phyloP scores from a whole-genome alignment of 2,329 filamentous ascomycete species.

The Mollisiaceae sp. region DNA sequence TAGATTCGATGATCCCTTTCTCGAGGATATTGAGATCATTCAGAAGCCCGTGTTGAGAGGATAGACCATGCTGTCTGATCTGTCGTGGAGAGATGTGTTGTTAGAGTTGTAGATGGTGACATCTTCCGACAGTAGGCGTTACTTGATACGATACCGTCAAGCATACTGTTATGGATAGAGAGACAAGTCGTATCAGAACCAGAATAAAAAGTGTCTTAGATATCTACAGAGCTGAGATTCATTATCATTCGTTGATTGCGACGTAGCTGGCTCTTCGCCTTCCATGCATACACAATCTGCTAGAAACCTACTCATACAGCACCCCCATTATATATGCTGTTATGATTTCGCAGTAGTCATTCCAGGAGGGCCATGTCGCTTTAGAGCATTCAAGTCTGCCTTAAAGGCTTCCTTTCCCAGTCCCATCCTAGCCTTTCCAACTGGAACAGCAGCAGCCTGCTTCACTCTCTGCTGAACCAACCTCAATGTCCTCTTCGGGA shows the following conservation, averaged over 20 bases:
- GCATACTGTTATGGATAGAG: constrained; percentile 1
- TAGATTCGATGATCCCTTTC: constrained; percentile 10
- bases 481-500: constrained; percentile 68
- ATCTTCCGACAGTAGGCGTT: constrained; percentile 3
- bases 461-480: constrained; percentile 54
- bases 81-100: constrained; percentile 1
- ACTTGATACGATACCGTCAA: constrained; percentile 8
- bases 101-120: background rate
- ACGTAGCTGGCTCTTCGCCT: background rate
- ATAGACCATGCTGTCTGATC: background rate
- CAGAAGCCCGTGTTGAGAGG: background rate
- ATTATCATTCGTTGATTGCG: constrained; percentile 12
- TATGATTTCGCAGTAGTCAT: background rate
- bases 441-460: constrained; percentile 23
- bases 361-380: constrained; percentile 14
- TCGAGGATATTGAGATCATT: background rate
- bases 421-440: background rate
- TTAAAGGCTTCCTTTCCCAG: constrained; percentile 18
- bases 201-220: constrained; percentile 3
- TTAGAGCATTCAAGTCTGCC: constrained; percentile 20
- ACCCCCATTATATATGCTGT: background rate
- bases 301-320: background rate
- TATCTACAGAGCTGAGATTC: constrained; percentile 20
- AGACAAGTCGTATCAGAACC: background rate
- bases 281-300: background rate